Base-by-base conservation (phyloP, 345 rosid genomes). In the Populus alba region DNA sequence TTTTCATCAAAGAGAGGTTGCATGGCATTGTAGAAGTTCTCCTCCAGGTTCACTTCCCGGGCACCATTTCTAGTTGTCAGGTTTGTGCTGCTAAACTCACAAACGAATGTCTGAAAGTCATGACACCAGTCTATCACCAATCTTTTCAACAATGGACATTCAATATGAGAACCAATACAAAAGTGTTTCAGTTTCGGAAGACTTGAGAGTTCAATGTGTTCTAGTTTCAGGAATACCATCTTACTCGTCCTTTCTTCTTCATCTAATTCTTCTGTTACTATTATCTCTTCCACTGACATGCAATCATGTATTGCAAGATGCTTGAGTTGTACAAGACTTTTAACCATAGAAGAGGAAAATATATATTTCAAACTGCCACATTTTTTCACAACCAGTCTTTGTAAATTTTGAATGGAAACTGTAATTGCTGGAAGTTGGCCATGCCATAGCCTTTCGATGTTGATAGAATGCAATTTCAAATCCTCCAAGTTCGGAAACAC, bases 111-210 rank as follows among this genome's bases (percentile, higher is more conserved):
- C 29, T 72, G 20, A 55, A 80, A 2, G 15, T 72, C 37, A 9
- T 68, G 57, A 16, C 84, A 81, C 0, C 6, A 8, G 0, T 2
- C 2, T 15, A 84, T 65, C n/a, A 0, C 0, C 43, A 84, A 3
- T 13, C 0, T 2, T 7, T 9, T 11, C 47, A 78, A 73, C 17
- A 38, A 5, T 4, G 39, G 68, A 9, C 74, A 73, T 41, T 72
- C 61, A 68, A 81, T 17, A 9, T 43, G 5, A 17, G 55, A 20
- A 5, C 80, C 71, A 20, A 0, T 5, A 62, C 68, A 55, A 38
- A 81, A 77, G n/a, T 37, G 15, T 27, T 6, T 1, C 25, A 81
- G 77, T 47, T 79, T 66, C 2, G 76, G 80, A 53, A 84, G 84
- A 11, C 2, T 1, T 0, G 3, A 0, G 8, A 84, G 71, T 0